Base-by-base conservation (phyloP, 495 filamentous ascomycete species). In the Trichoderma asperelloides region DNA sequence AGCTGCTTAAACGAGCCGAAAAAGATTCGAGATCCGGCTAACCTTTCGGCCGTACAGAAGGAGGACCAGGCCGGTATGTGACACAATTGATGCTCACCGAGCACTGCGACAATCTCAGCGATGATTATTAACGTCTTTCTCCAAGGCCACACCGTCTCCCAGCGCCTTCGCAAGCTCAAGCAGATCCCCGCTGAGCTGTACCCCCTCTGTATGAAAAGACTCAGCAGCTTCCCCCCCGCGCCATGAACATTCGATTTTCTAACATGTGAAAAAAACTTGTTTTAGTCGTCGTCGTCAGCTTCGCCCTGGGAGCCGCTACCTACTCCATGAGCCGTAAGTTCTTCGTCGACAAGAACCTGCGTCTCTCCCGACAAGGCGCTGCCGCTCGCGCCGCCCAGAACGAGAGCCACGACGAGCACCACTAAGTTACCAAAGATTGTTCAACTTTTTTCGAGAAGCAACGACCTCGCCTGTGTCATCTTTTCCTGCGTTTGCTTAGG, bases 61-160 rank as follows among this genome's bases (percentile, higher is more conserved):
- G 89, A 93, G 81, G 85, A 87, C 78, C 91, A 93, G 73, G 85
- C 84, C 78, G 91, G 91, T 95, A 93, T 68, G 87, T 84, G 37
- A 49, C 63, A 23, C 41, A 23, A 65, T 65, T 65, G 64, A 60
- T 18, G 43, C 45, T 40, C n/a, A 11, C 37, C 18, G 33, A 65
- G 12, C 21, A 16, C 23, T n/a, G 16, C 49, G 49, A 23, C 49
- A 21, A n/a, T 23, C 28, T 12, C 21, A 39, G 51, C 45, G 41
- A 66, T 30, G 11, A 16, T 15, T 33, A 64, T 67, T 49, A 23
- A 40, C 40, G 12, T 3, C 3, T 30, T 30, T 18, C 8, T 1
- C 23, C 47, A 49, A 98, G 95, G 91, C 75, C 95, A 98, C 82
- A 98, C 95, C 68, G 89, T 99, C 80, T 97, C 95, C 62, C 95